Evolutionary conservation across 257 asterid species (phyloP).

Genomic region (Petrea volubilis): DNA sequence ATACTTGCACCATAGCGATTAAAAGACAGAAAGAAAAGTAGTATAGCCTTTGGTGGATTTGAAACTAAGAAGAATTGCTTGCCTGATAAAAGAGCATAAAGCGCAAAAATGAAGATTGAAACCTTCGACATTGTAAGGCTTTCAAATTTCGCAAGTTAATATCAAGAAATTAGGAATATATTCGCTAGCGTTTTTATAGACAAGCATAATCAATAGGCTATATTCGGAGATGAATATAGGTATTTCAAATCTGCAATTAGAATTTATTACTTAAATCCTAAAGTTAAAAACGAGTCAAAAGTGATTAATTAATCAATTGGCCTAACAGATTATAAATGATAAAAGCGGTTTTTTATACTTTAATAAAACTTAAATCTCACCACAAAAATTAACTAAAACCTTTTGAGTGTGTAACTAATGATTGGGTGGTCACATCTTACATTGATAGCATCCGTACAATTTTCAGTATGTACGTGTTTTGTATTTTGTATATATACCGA

Average conservation of each 20-base stretch:
- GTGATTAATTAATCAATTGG: neutral
- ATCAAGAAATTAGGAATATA: neutral
- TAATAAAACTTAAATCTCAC: too few relatives aligned
- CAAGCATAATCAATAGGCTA: neutral
- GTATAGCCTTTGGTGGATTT: neutral
- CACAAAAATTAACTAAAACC: too few relatives aligned
- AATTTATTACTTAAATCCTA: neutral
- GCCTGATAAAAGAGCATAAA: conserved; percentile 11
- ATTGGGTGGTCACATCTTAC: too few relatives aligned
- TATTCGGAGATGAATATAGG: neutral
- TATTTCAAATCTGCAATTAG: neutral
- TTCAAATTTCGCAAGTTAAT: neutral
- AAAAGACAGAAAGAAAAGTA: too few relatives aligned
- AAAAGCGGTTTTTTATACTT: too few relatives aligned
- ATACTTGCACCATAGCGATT: neutral
- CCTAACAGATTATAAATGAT: too few relatives aligned
- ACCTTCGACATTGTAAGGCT: neutral
- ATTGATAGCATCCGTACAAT: too few relatives aligned
- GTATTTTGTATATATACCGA: too few relatives aligned
- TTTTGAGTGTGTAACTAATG: too few relatives aligned
- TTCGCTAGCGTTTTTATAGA: neutral
- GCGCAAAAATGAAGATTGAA: neutral
- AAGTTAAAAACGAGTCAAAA: neutral
- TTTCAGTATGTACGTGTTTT: too few relatives aligned
- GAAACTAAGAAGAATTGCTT: neutral